Evolutionary conservation across 345 rosid genomes (phyloP).

Genomic region (Excoecaria cochinchinensis): DNA sequence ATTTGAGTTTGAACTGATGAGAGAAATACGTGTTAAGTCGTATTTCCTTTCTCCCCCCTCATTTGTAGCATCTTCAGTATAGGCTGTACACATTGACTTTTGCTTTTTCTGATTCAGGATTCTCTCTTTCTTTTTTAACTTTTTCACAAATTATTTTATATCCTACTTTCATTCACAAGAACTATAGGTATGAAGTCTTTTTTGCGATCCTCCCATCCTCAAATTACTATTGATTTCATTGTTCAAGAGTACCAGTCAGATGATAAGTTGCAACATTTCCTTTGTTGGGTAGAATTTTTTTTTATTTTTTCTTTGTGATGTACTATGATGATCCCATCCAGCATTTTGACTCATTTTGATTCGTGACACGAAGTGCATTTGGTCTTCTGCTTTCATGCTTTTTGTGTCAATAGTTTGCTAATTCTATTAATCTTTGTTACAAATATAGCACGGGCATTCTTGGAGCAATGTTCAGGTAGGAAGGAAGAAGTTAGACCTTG

Average conservation of each 20-base stretch:
- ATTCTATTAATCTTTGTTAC: conserved; percentile 21
- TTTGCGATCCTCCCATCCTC: neutral
- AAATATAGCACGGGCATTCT: conserved; percentile 59
- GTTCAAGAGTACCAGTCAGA: neutral
- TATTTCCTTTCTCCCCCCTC: neutral
- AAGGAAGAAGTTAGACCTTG: conserved; percentile 36
- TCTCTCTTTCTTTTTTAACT: neutral
- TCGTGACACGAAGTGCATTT: neutral
- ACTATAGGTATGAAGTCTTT: neutral
- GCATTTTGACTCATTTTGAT: neutral
- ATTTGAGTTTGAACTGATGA: neutral
- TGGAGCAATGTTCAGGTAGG: conserved; percentile 65
- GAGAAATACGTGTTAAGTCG: neutral
- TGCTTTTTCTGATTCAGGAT: neutral
- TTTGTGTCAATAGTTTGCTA: conserved; percentile 13
- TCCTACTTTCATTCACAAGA: too few relatives aligned
- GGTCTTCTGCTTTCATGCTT: neutral
- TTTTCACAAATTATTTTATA: neutral
- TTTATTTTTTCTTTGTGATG: neutral
- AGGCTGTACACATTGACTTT: neutral
- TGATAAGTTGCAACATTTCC: neutral
- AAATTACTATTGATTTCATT: neutral
- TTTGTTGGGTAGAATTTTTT: neutral
- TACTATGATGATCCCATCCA: neutral
- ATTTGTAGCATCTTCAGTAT: neutral